These are phyloP conservation scores for Silene coronaria DNA, from an alignment of 179 eudicot species.

Conservation along the genomic window DNA sequence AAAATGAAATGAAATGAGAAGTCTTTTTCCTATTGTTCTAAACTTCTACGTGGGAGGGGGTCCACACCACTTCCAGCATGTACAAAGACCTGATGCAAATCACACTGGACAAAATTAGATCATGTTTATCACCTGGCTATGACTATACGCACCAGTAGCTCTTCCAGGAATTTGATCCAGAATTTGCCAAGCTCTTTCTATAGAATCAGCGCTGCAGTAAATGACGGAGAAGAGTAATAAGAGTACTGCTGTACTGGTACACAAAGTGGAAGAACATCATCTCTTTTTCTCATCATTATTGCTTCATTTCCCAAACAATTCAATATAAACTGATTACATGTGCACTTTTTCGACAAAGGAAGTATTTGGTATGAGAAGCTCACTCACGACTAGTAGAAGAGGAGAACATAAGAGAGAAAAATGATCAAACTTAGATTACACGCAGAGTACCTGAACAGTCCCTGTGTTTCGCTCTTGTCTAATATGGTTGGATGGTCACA, in stretches of 20 bases:
- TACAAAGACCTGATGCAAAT: no score
- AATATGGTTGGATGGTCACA: constrained; percentile 83
- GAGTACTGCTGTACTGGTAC: not conserved
- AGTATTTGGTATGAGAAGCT: not conserved
- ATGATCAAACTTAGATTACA: not conserved
- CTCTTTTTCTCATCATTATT: not conserved
- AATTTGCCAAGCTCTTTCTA: constrained; percentile 78
- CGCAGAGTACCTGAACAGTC: constrained; percentile 59
- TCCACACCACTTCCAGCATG: no score
- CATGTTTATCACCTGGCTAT: constrained; percentile 56
- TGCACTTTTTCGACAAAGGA: not conserved
- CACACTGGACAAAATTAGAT: not conserved
- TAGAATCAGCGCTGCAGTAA: constrained; percentile 60
- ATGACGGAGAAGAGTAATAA: constrained; percentile 1
- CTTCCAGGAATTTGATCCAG: constrained; percentile 86
- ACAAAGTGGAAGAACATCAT: not conserved
- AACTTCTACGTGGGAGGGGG: no score
- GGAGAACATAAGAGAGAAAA: not conserved
- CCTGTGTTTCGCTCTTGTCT: constrained; percentile 73
- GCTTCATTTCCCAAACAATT: not conserved
- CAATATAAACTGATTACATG: not conserved
- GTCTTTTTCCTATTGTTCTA: no score
- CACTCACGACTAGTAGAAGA: not conserved
- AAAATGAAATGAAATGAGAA: no score
- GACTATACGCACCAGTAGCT: constrained; percentile 97